Base-by-base conservation (phyloP, 257 asterid species). In the Rauvolfia tetraphylla region DNA sequence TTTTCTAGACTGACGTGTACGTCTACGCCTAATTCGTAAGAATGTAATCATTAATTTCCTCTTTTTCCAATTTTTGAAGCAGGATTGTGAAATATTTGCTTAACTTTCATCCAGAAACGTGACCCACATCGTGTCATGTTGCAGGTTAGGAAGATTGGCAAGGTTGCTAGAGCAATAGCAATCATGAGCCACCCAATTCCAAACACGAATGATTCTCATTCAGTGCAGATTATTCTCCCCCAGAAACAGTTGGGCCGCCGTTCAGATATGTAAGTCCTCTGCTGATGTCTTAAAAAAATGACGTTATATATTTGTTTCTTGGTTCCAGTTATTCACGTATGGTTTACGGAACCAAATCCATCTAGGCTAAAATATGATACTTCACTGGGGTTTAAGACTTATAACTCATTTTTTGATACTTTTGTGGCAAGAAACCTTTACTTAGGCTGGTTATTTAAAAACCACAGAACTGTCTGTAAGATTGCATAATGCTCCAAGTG, bases 141-240 rank as follows among this genome's bases (percentile, higher is more conserved):
- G 61, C 87, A 93, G 98, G 93, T 83, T 62, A 84, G 89, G 85
- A 93, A 89, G 87, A 95, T 93, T 57, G 95, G 98, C 76, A 93
- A 89, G 83, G 98, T 93, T 54, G 91, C 97, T 61, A 89, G 97
- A 88, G 97, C 97, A 67, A 91, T 93, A 59, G 97, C 89, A 80
- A 93, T 93, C 76, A 91, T 93, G 98, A 93, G 98, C 89, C 97
- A 93, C 80, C 96, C 98, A 20, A 91, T 93, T 74, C 98, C 98
- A 68, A 93, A 81, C 75, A 93, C 98, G 81, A 90, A 83, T 34
- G 96, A 93, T 72, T 93, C 96, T 72, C 90, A 89, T 77, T 93
- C 98, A 75, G 95, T 87, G 56, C 98, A 93, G 85, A 89, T 93
- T 85, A 93, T 93, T 86, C 87, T 93, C 73, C 98, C 98, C 76